Conservation (phyloP, 1,284 basidiomycete species). For the Ceratobasidium sp. region DNA sequence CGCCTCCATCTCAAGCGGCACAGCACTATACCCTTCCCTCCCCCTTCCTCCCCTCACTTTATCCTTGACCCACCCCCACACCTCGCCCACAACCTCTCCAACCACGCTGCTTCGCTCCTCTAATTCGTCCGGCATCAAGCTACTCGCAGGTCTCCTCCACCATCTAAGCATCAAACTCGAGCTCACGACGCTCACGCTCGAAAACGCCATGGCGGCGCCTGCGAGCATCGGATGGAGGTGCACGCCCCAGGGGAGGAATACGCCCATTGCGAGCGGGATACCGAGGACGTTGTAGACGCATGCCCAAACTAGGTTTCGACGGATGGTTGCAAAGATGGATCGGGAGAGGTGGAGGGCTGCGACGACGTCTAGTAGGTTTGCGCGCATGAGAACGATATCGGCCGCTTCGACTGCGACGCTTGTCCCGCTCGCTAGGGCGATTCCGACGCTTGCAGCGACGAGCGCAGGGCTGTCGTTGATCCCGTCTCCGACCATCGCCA, state of each 20-base stretch:
- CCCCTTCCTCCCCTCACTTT: conserved; percentile 58
- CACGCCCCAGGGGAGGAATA: conserved; percentile 91
- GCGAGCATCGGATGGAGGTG: conserved; percentile 99
- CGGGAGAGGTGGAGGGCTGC: conserved; percentile 92
- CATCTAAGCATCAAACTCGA: conserved; percentile 88
- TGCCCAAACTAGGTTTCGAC: conserved; percentile 90
- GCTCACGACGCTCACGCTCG: conserved; percentile 93
- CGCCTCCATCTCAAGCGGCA: conserved; percentile 73
- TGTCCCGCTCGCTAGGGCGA: conserved; percentile 94
- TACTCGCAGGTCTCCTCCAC: conserved; percentile 80
- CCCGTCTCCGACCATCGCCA: conserved; percentile 98
- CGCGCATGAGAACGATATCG: conserved; percentile 96
- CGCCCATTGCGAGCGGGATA: conserved; percentile 98
- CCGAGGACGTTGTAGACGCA: conserved; percentile 93
- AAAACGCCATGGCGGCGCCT: conserved; percentile 97
- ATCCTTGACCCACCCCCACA: conserved; percentile 61
- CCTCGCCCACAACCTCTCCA: conserved; percentile 52
- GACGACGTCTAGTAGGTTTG: conserved; percentile 95
- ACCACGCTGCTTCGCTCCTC: conserved; percentile 52
- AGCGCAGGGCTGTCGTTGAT: conserved; percentile 99
- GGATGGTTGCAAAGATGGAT: conserved; percentile 91
- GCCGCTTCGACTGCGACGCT: conserved; percentile 98
- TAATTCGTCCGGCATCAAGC: conserved; percentile 72
- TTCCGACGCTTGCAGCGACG: conserved; percentile 93
- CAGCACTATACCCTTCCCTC: conserved; percentile 68